phyloP scores from a whole-genome alignment of 352 stramenopile genomes.

The Ophiocytium majus region DNA sequence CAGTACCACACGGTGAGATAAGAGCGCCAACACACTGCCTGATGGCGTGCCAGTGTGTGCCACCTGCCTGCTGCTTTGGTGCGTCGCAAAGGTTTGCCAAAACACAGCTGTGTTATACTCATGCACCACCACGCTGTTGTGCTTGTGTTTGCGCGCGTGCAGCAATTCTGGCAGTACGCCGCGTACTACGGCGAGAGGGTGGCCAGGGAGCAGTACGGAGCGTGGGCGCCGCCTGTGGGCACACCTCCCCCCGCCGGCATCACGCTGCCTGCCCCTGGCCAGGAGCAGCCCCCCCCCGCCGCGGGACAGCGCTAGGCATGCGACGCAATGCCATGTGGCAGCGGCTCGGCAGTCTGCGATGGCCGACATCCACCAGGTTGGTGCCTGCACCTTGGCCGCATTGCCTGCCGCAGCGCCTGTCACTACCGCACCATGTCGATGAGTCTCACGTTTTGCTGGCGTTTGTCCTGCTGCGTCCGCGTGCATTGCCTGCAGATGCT shows the following conservation, averaged over 20 bases:
- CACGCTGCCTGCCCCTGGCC: slow-evolving; percentile 34
- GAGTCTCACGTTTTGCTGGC: neutral
- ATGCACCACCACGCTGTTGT: neutral
- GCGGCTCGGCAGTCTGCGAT: neutral
- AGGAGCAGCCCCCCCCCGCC: slow-evolving; percentile 17
- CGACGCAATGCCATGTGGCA: neutral
- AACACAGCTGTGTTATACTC: slow-evolving; percentile 45
- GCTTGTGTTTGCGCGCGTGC: neutral
- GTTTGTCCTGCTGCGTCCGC: neutral
- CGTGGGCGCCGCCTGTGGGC: slow-evolving; percentile 71
- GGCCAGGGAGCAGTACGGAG: slow-evolving; percentile 72
- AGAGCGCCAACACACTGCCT: neutral
- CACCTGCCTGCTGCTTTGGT: neutral
- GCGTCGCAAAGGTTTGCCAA: too few relatives aligned
- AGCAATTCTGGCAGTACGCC: slow-evolving; percentile 76
- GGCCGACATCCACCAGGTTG: neutral
- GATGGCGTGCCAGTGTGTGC: neutral
- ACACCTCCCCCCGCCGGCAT: slow-evolving; percentile 61
- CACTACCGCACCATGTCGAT: neutral
- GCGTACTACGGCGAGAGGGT: slow-evolving; percentile 77
- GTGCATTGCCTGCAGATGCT: neutral
- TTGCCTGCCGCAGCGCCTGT: neutral
- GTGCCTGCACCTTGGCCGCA: neutral
- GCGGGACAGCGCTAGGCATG: neutral
- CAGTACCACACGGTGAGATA: slow-evolving; percentile 53